phyloP scores from a whole-genome alignment of 768 basidiomycete genomes.

The Trametes meyenii region DNA sequence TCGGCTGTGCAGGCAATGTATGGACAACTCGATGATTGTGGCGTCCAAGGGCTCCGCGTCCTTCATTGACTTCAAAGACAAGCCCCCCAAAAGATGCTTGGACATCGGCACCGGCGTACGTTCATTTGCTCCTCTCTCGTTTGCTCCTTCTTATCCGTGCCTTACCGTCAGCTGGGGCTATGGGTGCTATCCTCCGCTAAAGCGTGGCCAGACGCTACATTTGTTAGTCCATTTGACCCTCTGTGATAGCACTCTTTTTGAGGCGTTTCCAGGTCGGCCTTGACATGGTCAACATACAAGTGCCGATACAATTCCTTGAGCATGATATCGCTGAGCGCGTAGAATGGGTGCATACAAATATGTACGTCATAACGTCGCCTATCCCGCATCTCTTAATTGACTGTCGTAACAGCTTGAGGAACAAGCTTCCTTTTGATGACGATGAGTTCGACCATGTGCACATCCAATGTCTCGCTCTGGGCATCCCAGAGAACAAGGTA shows the following conservation, averaged over 20 bases:
- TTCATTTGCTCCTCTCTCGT: neutral
- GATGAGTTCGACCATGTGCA: constrained; percentile 86
- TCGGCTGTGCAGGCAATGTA: constrained; percentile 11
- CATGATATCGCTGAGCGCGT: constrained; percentile 57
- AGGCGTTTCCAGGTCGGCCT: constrained; percentile 61
- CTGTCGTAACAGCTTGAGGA: constrained; percentile 57
- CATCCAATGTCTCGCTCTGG: constrained; percentile 42
- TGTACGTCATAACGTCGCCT: constrained; percentile 47
- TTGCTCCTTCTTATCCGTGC: neutral
- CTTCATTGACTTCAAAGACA: constrained; percentile 56
- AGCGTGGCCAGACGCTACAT: constrained; percentile 65
- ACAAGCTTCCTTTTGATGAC: constrained; percentile 77
- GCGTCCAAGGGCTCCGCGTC: constrained; percentile 57
- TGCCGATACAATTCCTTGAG: constrained; percentile 56
- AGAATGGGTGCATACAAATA: constrained; percentile 77
- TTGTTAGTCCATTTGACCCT: constrained; percentile 47
- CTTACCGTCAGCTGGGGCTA: constrained; percentile 53
- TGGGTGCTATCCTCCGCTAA: constrained; percentile 78
- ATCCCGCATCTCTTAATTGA: neutral
- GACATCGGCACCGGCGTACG: constrained; percentile 78
- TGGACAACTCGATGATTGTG: constrained; percentile 32
- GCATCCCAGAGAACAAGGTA: constrained; percentile 77
- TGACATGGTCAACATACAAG: constrained; percentile 76
- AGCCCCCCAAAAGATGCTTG: constrained; percentile 54
- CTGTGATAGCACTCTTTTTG: neutral